phyloP scores from a whole-genome alignment of 768 basidiomycete species.

The Podaxis sp. region DNA sequence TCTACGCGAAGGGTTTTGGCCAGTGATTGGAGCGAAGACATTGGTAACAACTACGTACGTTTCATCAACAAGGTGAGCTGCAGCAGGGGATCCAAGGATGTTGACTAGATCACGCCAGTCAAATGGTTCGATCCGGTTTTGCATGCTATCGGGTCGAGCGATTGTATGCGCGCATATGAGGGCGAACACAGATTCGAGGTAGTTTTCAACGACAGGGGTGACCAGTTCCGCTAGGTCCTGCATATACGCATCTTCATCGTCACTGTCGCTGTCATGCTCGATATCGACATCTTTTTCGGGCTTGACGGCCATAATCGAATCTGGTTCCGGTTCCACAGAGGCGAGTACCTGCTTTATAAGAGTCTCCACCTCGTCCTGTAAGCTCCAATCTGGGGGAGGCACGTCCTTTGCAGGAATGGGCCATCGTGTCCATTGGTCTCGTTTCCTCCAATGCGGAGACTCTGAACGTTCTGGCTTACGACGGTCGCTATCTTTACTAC shows the following conservation, averaged over 20 bases:
- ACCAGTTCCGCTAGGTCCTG: constrained; percentile 1
- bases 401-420: constrained; percentile 62
- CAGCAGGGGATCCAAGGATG: constrained; percentile 6
- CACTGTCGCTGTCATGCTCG: constrained; percentile 11
- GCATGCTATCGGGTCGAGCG: constrained; percentile 11
- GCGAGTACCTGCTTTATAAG: constrained; percentile 36
- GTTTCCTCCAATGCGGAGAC: constrained; percentile 17
- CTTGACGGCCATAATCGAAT: not conserved
- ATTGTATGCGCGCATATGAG: constrained; percentile 8
- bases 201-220: constrained; percentile 5
- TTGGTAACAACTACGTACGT: not conserved
- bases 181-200: constrained; percentile 9
- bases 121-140: constrained; percentile 12
- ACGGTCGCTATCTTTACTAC: not conserved
- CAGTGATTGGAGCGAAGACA: not conserved
- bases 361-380: constrained; percentile 62
- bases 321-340: constrained; percentile 15
- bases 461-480: constrained; percentile 12
- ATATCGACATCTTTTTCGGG: not conserved
- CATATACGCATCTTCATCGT: constrained; percentile 16
- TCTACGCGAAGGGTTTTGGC: not conserved
- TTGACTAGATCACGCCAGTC: constrained; percentile 8
- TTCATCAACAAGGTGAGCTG: constrained; percentile 9
- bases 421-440: constrained; percentile 73
- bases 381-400: constrained; percentile 60